phyloP scores from a whole-genome alignment of 2,329 filamentous ascomycete species.

The Monosporascus cannonballus region DNA sequence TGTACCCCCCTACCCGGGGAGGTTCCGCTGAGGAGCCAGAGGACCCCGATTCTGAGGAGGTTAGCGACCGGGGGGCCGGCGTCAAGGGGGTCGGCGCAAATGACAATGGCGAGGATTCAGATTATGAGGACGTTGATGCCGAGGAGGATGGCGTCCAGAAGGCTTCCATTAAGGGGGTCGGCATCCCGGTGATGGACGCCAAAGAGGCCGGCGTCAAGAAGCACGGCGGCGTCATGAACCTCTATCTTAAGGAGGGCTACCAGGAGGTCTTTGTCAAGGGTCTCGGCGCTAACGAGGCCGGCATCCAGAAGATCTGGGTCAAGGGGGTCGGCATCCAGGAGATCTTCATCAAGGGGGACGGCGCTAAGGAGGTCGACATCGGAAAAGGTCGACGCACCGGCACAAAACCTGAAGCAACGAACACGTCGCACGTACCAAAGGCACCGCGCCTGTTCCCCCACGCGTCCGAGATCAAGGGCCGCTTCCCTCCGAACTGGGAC shows the following conservation, averaged over 20 bases:
- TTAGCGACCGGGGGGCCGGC: background rate
- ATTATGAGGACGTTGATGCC: too few species aligned
- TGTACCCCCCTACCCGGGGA: background rate
- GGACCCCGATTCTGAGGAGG: background rate
- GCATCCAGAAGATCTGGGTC: background rate
- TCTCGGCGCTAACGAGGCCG: background rate
- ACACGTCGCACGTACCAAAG: background rate
- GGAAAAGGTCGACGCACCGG: background rate
- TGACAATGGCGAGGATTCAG: too few species aligned
- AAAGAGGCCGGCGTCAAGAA: too few species aligned
- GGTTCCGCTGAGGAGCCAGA: background rate
- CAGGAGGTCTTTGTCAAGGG: background rate
- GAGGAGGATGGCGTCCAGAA: too few species aligned
- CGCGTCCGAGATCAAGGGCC: background rate
- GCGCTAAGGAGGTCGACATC: background rate
- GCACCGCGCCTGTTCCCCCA: background rate
- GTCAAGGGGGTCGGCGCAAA: too few species aligned
- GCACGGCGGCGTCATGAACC: too few species aligned
- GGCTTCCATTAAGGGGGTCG: too few species aligned
- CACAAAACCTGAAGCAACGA: background rate
- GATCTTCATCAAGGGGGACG: background rate
- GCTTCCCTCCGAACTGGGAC: constrained; percentile 1
- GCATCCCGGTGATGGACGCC: too few species aligned
- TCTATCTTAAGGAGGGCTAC: too few species aligned
- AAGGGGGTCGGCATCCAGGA: background rate